Base-by-base conservation (phyloP, 495 filamentous ascomycete genomes). In the Rhizodiscina lignyota region DNA sequence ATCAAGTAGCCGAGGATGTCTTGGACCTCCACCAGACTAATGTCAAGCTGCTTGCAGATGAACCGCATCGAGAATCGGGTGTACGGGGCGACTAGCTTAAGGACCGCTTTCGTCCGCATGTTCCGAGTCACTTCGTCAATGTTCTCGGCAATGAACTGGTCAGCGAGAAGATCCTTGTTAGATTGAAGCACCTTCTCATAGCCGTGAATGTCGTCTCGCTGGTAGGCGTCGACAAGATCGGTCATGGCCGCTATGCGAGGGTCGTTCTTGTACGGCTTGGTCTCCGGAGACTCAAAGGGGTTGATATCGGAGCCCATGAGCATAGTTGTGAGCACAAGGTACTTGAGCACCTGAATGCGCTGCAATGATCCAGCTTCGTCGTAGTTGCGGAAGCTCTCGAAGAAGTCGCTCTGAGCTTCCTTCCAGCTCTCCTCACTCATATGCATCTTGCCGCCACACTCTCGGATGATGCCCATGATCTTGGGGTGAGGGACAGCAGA, bases 391-490 rank as follows among this genome's bases (percentile, higher is more conserved):
- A 97, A 97, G 3, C 89, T 87, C 56, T 97, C 91, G 54, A 94
- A 94, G 59, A 97, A 97, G 56, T 94, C 91, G 43, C 74, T 86
- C 51, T 94, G 87, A 3, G 89, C 89, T 39, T 84, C 81, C 56
- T 92, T 82, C 89, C 89, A 97, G 55, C 94, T 94, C 60, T 96
- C 89, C 63, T 97, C 89, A 50, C 83, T 92, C 91, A 97, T 94
- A 58, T 97, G 86, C 89, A 97, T 97, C 63, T 97, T 97, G 40
- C 89, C 89, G 44, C 89, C 91, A 55, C 89, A 96, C 58, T 97
- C 89, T 34, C 91, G 79, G 51, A 97, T 96, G 52, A 96, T 83
- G 21, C 89, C 89, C 83, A 96, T 94, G 49, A 97, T 92, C 61
- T 92, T 93, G 34, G 89, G 89, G 56, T 97, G 89, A 8, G 89